Evolutionary conservation across 2,329 filamentous ascomycete genomes (phyloP).

Genomic region (Penicillium sp.): DNA sequence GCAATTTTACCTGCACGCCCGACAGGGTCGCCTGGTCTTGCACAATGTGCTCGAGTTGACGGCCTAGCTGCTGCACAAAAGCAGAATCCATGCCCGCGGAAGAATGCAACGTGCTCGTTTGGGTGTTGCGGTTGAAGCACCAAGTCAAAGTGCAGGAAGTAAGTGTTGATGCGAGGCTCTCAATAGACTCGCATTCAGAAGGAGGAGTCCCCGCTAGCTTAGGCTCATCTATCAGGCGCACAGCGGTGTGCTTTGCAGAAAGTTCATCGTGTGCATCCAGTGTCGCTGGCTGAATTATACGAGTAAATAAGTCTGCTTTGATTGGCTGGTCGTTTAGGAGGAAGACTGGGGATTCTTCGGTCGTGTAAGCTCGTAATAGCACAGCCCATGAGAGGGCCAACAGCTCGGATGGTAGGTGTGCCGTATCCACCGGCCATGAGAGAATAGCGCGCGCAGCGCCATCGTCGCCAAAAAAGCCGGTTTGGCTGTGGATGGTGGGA

Average conservation of each 20-base stretch:
- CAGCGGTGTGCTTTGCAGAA: constrained; percentile 26
- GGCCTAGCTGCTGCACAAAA: constrained; percentile 32
- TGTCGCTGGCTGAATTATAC: constrained; percentile 20
- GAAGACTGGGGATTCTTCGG: constrained; percentile 37
- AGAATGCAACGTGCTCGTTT: constrained; percentile 30
- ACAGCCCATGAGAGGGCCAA: constrained; percentile 34
- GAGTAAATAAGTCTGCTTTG: constrained; percentile 26
- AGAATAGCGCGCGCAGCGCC: constrained; percentile 16
- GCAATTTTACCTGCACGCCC: constrained; percentile 15
- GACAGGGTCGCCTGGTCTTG: constrained; percentile 24
- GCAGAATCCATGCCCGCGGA: constrained; percentile 24
- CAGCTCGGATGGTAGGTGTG: constrained; percentile 20
- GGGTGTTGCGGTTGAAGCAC: constrained; percentile 23
- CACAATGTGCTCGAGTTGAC: constrained; percentile 32
- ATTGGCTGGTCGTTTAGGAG: constrained; percentile 30
- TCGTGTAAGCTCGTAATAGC: constrained; percentile 35
- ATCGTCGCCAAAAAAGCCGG: constrained; percentile 8
- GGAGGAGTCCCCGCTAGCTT: neutral
- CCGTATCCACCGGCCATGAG: constrained; percentile 21
- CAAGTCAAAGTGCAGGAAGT: constrained; percentile 26
- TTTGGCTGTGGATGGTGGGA: constrained; percentile 16
- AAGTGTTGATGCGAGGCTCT: neutral
- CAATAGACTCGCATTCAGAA: neutral
- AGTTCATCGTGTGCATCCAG: constrained; percentile 15
- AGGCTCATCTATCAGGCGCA: constrained; percentile 23